These are phyloP conservation scores for Strobilomyces confusus DNA, from an alignment of 768 basidiomycete genomes.

Conservation along the genomic window DNA sequence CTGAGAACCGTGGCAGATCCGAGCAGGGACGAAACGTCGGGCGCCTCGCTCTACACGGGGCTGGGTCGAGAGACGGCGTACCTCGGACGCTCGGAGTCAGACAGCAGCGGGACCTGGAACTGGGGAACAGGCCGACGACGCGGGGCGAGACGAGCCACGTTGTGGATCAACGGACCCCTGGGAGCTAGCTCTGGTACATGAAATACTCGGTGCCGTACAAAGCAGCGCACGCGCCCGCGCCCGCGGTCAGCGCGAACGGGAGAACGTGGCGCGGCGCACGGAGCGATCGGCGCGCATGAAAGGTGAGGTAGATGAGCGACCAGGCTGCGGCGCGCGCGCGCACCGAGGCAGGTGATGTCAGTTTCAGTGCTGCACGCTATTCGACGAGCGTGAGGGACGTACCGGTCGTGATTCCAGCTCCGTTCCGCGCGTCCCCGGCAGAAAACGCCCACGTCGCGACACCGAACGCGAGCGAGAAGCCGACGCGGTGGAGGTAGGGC, in stretches of 20 bases:
- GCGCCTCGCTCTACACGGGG: no score
- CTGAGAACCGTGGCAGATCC: no score
- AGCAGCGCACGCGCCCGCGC: constrained; percentile 26
- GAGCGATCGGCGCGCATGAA: constrained; percentile 35
- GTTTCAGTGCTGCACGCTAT: no score
- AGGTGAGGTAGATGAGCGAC: constrained; percentile 43
- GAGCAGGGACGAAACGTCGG: no score
- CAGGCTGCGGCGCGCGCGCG: constrained; percentile 27
- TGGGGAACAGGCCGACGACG: no score
- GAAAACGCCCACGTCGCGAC: constrained; percentile 42
- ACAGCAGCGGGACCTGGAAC: no score
- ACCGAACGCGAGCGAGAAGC: constrained; percentile 41
- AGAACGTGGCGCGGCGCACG: constrained; percentile 30
- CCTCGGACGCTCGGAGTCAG: no score
- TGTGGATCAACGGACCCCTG: no score
- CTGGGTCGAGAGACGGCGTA: no score
- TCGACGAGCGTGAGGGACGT: no score
- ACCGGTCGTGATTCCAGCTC: constrained; percentile 41
- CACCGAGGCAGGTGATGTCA: no score
- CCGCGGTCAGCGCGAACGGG: constrained; percentile 32
- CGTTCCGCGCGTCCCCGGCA: constrained; percentile 39
- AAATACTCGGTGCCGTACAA: constrained; percentile 30
- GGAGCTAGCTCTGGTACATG: constrained; percentile 24
- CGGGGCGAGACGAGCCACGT: no score
- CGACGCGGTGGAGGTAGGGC: constrained; percentile 40